Evolutionary conservation across 345 rosid genomes (phyloP).

Genomic region (Barbarea vulgaris): DNA sequence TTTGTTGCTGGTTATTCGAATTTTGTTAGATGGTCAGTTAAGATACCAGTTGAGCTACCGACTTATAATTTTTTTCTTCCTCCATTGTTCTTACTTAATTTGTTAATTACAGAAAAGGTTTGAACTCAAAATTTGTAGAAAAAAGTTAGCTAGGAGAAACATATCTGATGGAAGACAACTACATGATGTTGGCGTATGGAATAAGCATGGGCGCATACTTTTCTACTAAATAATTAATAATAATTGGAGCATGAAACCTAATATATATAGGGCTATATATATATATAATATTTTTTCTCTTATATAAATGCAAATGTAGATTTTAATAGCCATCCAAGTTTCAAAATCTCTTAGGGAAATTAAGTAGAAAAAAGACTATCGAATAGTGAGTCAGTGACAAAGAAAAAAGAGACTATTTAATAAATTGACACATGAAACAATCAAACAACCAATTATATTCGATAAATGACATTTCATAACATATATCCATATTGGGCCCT

Average conservation of each 20-base stretch:
- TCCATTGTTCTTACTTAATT: not conserved
- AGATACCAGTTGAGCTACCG: too few relatives aligned
- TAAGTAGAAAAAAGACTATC: not conserved
- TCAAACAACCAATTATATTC: not conserved
- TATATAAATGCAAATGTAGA: not conserved
- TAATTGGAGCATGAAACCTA: not conserved
- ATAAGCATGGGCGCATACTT: slow-evolving; percentile 28
- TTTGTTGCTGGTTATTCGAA: not conserved
- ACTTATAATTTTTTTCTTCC: not conserved
- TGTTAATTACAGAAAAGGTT: not conserved
- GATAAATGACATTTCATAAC: not conserved
- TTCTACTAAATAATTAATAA: not conserved
- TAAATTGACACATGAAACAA: not conserved
- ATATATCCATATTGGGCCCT: slow-evolving; percentile 16
- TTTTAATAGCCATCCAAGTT: not conserved
- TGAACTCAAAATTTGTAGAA: not conserved
- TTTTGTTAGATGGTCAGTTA: not conserved
- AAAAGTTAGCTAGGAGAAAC: not conserved
- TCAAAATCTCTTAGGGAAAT: not conserved
- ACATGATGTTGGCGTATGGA: slow-evolving; percentile 32
- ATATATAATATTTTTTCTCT: not conserved
- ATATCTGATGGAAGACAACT: slow-evolving; percentile 32
- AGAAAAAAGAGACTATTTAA: not conserved
- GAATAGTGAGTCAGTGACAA: slow-evolving; percentile 4
- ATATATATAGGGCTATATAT: too few relatives aligned